These are phyloP conservation scores for Leucogyrophana mollusca DNA, from an alignment of 768 basidiomycete species.

Conservation along the genomic window DNA sequence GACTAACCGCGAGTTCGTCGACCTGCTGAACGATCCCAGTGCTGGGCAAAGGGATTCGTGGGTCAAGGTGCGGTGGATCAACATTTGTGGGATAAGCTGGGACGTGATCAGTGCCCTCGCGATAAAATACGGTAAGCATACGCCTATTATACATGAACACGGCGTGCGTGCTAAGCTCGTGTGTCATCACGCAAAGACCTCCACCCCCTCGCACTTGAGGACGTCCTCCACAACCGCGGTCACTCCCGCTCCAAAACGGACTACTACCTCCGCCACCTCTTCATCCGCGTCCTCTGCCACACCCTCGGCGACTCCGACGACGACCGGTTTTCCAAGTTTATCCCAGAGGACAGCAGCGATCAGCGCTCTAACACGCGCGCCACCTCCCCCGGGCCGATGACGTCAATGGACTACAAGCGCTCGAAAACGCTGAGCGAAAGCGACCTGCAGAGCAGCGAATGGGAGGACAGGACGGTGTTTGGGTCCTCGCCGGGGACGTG, in stretches of 20 bases:
- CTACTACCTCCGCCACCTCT: slow-evolving; percentile 70
- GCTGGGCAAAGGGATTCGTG: slow-evolving; percentile 53
- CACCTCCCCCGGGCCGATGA: slow-evolving; percentile 27
- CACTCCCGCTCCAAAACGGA: slow-evolving; percentile 66
- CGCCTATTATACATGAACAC: slow-evolving; percentile 30
- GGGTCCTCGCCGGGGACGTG: slow-evolving; percentile 7
- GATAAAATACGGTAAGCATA: slow-evolving; percentile 58
- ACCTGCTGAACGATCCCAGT: slow-evolving; percentile 43
- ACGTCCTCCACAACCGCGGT: slow-evolving; percentile 56
- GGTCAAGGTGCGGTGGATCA: slow-evolving; percentile 76
- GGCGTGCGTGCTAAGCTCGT: slow-evolving; percentile 18
- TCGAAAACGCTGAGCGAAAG: background rate
- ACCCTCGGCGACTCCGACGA: slow-evolving; percentile 33
- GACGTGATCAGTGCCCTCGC: slow-evolving; percentile 70
- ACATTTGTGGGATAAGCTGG: slow-evolving; percentile 67
- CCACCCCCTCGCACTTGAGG: slow-evolving; percentile 72
- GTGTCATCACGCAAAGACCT: slow-evolving; percentile 44
- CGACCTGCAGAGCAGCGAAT: background rate
- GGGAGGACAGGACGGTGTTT: slow-evolving; percentile 1
- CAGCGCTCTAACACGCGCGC: slow-evolving; percentile 16
- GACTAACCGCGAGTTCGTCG: slow-evolving; percentile 62
- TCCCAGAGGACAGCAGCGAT: slow-evolving; percentile 1
- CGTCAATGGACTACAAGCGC: slow-evolving; percentile 6
- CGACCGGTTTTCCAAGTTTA: slow-evolving; percentile 4
- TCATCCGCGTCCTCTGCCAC: slow-evolving; percentile 68